A percentile compares a stretch with the other conserved stretches of the same genome.
Conservation (phyloP, 345 rosid species). For the Lepidium africanum region DNA sequence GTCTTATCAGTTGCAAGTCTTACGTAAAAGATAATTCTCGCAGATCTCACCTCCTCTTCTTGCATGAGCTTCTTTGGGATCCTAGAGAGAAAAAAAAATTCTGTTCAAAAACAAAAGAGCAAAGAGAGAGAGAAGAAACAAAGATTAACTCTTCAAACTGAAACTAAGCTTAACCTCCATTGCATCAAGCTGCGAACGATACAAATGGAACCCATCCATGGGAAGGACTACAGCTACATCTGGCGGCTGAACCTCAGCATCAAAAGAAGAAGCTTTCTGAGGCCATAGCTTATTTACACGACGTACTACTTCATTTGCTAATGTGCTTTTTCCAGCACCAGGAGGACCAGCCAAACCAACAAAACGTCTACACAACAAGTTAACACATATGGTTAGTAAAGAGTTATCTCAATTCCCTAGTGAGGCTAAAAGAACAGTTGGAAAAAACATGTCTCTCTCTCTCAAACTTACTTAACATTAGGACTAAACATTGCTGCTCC, state of each 20-base stretch:
- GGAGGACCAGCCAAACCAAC: slow-evolving; percentile 94
- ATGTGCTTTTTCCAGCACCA: slow-evolving; percentile 88
- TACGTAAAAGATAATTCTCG: neutral
- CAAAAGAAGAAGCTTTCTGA: slow-evolving; percentile 51
- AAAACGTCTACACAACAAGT: slow-evolving; percentile 44
- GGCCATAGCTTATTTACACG: slow-evolving; percentile 70
- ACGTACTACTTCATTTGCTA: slow-evolving; percentile 65
- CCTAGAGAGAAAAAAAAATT: slow-evolving; percentile 27
- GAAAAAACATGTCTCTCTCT: neutral
- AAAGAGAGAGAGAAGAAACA: neutral
- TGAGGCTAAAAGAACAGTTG: neutral
- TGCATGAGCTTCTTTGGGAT: slow-evolving; percentile 94
- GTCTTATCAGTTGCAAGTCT: slow-evolving; percentile 7
- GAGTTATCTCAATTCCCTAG: neutral
- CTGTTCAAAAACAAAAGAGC: neutral
- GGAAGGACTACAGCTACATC: slow-evolving; percentile 80
- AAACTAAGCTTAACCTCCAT: slow-evolving; percentile 58
- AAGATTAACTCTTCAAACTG: neutral
- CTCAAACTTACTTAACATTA: slow-evolving; percentile 48
- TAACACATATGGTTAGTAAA: slow-evolving; percentile 1
- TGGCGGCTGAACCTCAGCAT: slow-evolving; percentile 55
- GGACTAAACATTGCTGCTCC: slow-evolving; percentile 51
- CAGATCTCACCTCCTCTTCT: slow-evolving; percentile 85
- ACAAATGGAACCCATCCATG: slow-evolving; percentile 95
- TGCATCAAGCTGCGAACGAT: slow-evolving; percentile 81